phyloP scores from a whole-genome alignment of 2,329 filamentous ascomycete genomes.

The Canariomyces notabilis region DNA sequence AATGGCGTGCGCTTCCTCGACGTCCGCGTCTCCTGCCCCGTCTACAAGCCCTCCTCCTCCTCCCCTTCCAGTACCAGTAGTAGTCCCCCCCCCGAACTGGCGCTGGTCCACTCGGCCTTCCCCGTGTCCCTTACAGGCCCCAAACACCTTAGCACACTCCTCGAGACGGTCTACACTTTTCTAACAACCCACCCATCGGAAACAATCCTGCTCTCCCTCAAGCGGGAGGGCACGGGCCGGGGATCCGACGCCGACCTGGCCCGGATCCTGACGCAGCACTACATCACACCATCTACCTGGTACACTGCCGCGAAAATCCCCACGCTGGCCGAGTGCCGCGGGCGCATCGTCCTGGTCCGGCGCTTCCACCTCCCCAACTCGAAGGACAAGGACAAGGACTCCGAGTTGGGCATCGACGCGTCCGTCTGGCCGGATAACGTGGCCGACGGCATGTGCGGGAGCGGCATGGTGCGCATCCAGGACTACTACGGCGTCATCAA shows the following conservation, averaged over 20 bases:
- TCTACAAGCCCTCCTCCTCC: neutral
- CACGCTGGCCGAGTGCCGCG: slow-evolving; percentile 69
- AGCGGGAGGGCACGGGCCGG: slow-evolving; percentile 81
- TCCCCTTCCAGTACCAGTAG: slow-evolving; percentile 1
- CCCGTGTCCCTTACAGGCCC: slow-evolving; percentile 77
- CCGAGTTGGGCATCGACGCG: slow-evolving; percentile 55
- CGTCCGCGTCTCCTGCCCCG: slow-evolving; percentile 57
- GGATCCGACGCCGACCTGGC: slow-evolving; percentile 75
- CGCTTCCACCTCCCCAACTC: slow-evolving; percentile 65
- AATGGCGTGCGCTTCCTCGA: slow-evolving; percentile 95
- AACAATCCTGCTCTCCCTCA: slow-evolving; percentile 78
- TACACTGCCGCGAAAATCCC: slow-evolving; percentile 74
- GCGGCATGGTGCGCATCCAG: slow-evolving; percentile 76
- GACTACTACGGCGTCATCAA: slow-evolving; percentile 89
- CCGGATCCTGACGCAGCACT: slow-evolving; percentile 67
- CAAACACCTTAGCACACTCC: slow-evolving; percentile 71
- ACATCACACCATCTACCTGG: slow-evolving; percentile 65
- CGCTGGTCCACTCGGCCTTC: slow-evolving; percentile 86
- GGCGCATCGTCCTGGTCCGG: slow-evolving; percentile 78
- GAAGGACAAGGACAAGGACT: too few relatives aligned
- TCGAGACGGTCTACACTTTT: slow-evolving; percentile 68
- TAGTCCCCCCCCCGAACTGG: slow-evolving; percentile 51
- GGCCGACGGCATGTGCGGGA: slow-evolving; percentile 63
- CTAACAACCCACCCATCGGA: slow-evolving; percentile 74
- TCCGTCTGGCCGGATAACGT: slow-evolving; percentile 83